A percentile compares a stretch with the other conserved stretches of the same genome.
phyloP scores from a whole-genome alignment of 169 alveolate species.

The Cryptosporidium sp. region DNA sequence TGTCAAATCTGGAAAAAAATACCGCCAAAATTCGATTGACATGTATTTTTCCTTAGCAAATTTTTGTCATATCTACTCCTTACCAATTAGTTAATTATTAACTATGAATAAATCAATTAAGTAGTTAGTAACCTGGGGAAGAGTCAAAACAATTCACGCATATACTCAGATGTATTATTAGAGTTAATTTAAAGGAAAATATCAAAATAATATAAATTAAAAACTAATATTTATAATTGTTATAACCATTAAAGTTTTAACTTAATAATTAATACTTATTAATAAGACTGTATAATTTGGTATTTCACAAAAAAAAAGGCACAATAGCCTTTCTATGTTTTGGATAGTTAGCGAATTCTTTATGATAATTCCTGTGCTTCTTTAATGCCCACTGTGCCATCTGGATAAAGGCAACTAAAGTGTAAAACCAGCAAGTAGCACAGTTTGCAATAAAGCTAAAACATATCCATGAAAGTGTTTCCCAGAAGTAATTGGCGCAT shows the following conservation, averaged over 20 bases:
- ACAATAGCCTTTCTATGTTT: conserved; percentile 91
- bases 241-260: not conserved
- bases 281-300: not conserved
- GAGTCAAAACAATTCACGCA: not conserved
- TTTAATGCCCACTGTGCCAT: conserved; percentile 94
- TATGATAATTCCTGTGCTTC: conserved; percentile 90
- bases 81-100: too few species aligned
- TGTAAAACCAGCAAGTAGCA: conserved; percentile 83
- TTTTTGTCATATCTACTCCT: not conserved
- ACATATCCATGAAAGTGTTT: conserved; percentile 93
- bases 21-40: not conserved
- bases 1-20: conserved; percentile 9
- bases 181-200: not conserved
- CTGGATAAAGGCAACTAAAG: conserved; percentile 84
- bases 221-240: not conserved
- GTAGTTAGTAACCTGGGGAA: not conserved
- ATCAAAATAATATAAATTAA: not conserved
- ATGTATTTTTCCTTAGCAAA: not conserved
- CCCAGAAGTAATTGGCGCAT: conserved; percentile 99
- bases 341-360: conserved; percentile 89
- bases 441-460: conserved; percentile 88
- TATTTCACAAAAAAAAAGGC: conserved; percentile 88
- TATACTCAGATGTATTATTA: not conserved
- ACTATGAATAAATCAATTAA: not conserved
- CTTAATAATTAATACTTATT: conserved; percentile 3